phyloP scores from a whole-genome alignment of 345 rosid genomes.

The Euclidium syriacum region DNA sequence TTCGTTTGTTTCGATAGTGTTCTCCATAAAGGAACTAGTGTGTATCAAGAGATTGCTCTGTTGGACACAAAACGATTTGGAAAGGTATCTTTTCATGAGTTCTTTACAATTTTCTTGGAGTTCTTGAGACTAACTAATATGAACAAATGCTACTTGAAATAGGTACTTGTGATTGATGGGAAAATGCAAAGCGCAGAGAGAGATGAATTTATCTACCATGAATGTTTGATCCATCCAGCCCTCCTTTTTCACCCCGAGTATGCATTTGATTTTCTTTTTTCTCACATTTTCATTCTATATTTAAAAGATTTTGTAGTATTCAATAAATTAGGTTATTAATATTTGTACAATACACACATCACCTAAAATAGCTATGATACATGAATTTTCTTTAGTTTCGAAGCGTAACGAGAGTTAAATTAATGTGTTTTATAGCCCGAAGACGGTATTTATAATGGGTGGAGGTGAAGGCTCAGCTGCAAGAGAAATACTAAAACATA shows the following conservation, averaged over 20 bases:
- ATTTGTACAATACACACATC: background rate
- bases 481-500: conserved; percentile 84
- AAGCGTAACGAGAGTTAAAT: background rate
- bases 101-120: background rate
- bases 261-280: background rate
- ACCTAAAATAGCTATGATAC: background rate
- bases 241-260: conserved; percentile 74
- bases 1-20: conserved; percentile 39
- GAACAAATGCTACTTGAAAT: background rate
- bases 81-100: conserved; percentile 40
- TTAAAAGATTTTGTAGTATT: background rate
- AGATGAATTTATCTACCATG: conserved; percentile 92
- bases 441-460: conserved; percentile 82
- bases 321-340: background rate
- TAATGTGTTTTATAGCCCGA: conserved; percentile 48
- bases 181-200: conserved; percentile 98
- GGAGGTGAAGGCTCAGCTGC: conserved; percentile 99
- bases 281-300: background rate
- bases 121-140: background rate
- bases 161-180: conserved; percentile 92
- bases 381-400: background rate
- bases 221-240: conserved; percentile 87
- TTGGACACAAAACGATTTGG: conserved; percentile 89
- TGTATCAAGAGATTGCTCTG: conserved; percentile 77
- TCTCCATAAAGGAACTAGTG: conserved; percentile 67